Conservation (phyloP, 2,329 filamentous ascomycete species). For the Fusarium globosum region DNA sequence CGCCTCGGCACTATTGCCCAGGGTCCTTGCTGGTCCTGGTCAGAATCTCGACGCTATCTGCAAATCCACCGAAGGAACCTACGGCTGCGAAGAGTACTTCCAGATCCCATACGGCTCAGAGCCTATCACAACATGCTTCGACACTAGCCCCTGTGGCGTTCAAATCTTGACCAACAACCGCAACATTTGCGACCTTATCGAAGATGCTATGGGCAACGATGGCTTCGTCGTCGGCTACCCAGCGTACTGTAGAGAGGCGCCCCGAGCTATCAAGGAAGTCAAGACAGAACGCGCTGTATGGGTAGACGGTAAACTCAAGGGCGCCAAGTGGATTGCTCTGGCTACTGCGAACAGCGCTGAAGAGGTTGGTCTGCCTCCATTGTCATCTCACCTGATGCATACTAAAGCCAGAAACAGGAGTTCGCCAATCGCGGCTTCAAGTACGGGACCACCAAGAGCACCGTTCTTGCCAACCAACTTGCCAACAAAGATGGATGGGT, state of each 20-base stretch:
- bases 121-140: slow-evolving; percentile 15
- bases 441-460: slow-evolving; percentile 7
- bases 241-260: slow-evolving; percentile 4
- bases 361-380: background rate
- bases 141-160: slow-evolving; percentile 26
- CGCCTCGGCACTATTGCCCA: background rate
- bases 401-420: background rate
- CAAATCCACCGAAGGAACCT: slow-evolving; percentile 26
- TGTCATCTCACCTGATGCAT: background rate
- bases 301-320: slow-evolving; percentile 20
- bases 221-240: slow-evolving; percentile 8
- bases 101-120: slow-evolving; percentile 23
- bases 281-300: slow-evolving; percentile 17
- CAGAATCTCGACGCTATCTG: slow-evolving; percentile 24
- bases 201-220: slow-evolving; percentile 5
- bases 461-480: slow-evolving; percentile 12
- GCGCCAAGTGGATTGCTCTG: background rate
- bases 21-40: slow-evolving; percentile 9
- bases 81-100: slow-evolving; percentile 17
- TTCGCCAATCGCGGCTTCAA: slow-evolving; percentile 2
- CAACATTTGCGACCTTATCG: slow-evolving; percentile 25
- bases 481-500: slow-evolving; percentile 29
- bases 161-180: slow-evolving; percentile 15
- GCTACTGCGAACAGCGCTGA: background rate
- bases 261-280: slow-evolving; percentile 8